These are phyloP conservation scores for Zasmidium citrigriseum DNA, from an alignment of 2,329 filamentous ascomycete species.

Conservation along the genomic window DNA sequence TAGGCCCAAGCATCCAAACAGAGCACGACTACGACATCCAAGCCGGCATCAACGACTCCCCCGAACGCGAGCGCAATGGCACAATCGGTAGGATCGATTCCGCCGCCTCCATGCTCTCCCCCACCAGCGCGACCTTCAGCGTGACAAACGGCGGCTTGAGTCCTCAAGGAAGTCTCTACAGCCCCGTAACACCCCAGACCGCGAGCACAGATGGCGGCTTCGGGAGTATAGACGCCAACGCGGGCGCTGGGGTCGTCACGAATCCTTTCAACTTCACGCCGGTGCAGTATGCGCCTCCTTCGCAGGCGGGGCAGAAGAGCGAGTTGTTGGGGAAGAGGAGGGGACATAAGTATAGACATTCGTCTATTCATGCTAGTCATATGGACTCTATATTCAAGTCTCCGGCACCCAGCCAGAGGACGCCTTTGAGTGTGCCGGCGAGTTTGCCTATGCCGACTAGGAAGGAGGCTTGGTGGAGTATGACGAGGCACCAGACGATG, in stretches of 20 bases:
- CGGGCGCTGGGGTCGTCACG: slow-evolving; percentile 35
- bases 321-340: slow-evolving; percentile 88
- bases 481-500: slow-evolving; percentile 82
- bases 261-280: slow-evolving; percentile 96
- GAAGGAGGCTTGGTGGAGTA: slow-evolving; percentile 83
- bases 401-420: slow-evolving; percentile 71
- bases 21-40: slow-evolving; percentile 35
- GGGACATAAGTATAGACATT: slow-evolving; percentile 97
- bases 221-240: slow-evolving; percentile 24
- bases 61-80: slow-evolving; percentile 11
- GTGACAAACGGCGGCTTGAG: slow-evolving; percentile 21
- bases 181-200: slow-evolving; percentile 35
- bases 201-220: slow-evolving; percentile 33
- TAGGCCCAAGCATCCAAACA: slow-evolving; percentile 28
- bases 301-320: slow-evolving; percentile 53
- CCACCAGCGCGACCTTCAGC: slow-evolving; percentile 31
- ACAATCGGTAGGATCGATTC: slow-evolving; percentile 21
- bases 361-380: slow-evolving; percentile 76
- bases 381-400: slow-evolving; percentile 96
- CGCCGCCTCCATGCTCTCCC: slow-evolving; percentile 31
- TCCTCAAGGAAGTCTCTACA: slow-evolving; percentile 29
- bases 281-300: slow-evolving; percentile 40
- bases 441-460: slow-evolving; percentile 89
- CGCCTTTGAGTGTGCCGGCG: slow-evolving; percentile 84
- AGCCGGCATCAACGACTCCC: slow-evolving; percentile 30